Base-by-base conservation (phyloP, 78 protist species). In the Dictyostelium citrinum region DNA sequence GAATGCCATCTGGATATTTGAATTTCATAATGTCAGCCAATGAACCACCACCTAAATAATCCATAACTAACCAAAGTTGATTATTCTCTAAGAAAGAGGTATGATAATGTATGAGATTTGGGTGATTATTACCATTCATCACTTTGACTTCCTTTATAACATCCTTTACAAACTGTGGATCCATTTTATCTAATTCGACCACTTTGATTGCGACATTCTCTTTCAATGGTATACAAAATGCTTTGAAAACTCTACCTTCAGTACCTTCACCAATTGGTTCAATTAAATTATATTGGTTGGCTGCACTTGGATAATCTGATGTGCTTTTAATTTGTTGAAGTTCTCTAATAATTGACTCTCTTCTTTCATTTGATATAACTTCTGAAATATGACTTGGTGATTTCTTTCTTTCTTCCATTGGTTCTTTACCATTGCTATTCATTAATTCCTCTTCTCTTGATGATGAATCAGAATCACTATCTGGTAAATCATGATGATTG, bases 41-140 rank as follows among this genome's bases (percentile, higher is more conserved):
- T 24, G 90, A 90, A 24, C 97, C 97, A 39, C 93, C 97, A 17
- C 83, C 90, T 29, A 95, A 71, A 61, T 79, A 95, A 16, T 95
- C 97, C 95, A 95, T 90, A 14, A 90, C 97, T 10, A 95, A 72
- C 97, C 97, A 95, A 29, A 95, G 70, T 22, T 68, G 75, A 24
- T 71, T 77, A 9, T 82, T 83, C 9, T 33, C 60, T 5, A 95
- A 60, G 33, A 95, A 88, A 31, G 93, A 88, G 3, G 93, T 88
- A 67, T 88, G 93, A 68, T 88, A 88, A 64, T 88, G 93, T 4
- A 88, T 72, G 10, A 88, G 39, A 51, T 88, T 88, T 60, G 85
- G 85, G 67, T 88, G 93, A 78, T 88, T 88, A 35, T 88, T 88
- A 24, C 61, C 85, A 67, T 58, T 78, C 85, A 78, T 88, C 9